A percentile compares a stretch with the other conserved stretches of the same genome.
phyloP scores from a whole-genome alignment of 495 filamentous ascomycete genomes.

The Tuber melanosporum region DNA sequence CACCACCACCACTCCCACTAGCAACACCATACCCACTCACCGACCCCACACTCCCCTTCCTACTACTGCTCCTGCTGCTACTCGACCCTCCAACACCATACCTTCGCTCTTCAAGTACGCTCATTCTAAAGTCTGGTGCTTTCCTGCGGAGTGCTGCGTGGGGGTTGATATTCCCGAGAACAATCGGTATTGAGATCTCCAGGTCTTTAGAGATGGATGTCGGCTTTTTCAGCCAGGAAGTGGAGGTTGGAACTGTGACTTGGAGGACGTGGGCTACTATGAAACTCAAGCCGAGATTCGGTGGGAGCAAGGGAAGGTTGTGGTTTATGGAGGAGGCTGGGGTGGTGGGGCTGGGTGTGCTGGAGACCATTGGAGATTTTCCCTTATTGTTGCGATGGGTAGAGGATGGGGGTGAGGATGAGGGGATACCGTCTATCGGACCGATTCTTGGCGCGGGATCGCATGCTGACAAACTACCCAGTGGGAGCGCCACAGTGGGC shows the following conservation, averaged over 20 bases:
- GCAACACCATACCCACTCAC: constrained; percentile 18
- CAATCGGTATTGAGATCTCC: constrained; percentile 34
- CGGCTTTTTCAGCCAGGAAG: constrained; percentile 29
- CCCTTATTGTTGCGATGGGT: constrained; percentile 29
- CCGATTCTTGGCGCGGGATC: constrained; percentile 9
- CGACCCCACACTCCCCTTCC: constrained; percentile 26
- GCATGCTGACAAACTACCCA: constrained; percentile 23
- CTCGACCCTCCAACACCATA: constrained; percentile 27
- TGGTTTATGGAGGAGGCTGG: constrained; percentile 15
- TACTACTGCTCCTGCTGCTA: constrained; percentile 21
- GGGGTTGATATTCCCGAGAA: constrained; percentile 36
- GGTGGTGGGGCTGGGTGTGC: constrained; percentile 13
- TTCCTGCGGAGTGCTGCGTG: constrained; percentile 16
- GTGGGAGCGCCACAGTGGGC: constrained; percentile 39
- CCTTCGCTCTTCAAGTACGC: constrained; percentile 22
- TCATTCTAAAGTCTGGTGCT: constrained; percentile 33
- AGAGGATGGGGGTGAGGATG: not conserved
- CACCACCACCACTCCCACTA: not conserved
- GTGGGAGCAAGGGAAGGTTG: not conserved
- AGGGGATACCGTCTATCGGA: constrained; percentile 8
- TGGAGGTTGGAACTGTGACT: constrained; percentile 28
- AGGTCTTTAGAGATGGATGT: constrained; percentile 28
- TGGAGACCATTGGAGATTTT: constrained; percentile 23
- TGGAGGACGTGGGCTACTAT: constrained; percentile 35
- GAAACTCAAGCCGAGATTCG: constrained; percentile 25